Conservation (phyloP, 768 basidiomycete genomes). For the Leccinum uliginosum region DNA sequence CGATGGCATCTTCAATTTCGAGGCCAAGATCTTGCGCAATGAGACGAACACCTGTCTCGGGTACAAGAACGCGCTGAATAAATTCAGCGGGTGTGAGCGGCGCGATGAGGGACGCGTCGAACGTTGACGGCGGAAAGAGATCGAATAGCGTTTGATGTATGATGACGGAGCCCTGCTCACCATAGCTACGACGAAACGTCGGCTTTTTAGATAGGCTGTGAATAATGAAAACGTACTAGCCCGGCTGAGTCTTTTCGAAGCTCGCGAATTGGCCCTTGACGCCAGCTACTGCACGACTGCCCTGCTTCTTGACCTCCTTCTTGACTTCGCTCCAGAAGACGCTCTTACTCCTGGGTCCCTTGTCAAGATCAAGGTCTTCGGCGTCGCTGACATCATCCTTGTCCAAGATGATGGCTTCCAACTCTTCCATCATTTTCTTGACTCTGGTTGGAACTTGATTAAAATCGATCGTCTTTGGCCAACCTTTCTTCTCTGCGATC, state of each 20-base stretch:
- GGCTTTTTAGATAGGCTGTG: neutral
- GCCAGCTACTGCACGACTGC: conserved; percentile 60
- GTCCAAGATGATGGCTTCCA: conserved; percentile 54
- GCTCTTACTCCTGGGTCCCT: conserved; percentile 38
- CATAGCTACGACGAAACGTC: conserved; percentile 53
- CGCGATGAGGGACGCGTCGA: conserved; percentile 48
- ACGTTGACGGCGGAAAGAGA: conserved; percentile 62
- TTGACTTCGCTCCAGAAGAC: conserved; percentile 69
- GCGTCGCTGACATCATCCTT: conserved; percentile 23
- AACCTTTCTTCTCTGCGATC: conserved; percentile 63
- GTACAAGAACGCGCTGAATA: conserved; percentile 80
- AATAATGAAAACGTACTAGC: conserved; percentile 62
- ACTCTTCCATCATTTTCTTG: conserved; percentile 39
- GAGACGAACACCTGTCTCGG: conserved; percentile 79
- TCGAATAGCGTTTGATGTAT: conserved; percentile 74
- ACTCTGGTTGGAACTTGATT: conserved; percentile 49
- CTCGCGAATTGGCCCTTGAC: conserved; percentile 71
- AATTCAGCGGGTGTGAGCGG: conserved; percentile 77
- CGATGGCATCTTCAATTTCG: conserved; percentile 44
- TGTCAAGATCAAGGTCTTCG: conserved; percentile 11
- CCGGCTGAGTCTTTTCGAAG: conserved; percentile 81
- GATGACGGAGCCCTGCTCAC: conserved; percentile 77
- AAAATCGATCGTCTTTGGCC: conserved; percentile 76
- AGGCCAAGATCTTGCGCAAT: conserved; percentile 71
- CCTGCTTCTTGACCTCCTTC: conserved; percentile 59